phyloP scores from a whole-genome alignment of 495 filamentous ascomycete species.

The Penicillium paxilli region DNA sequence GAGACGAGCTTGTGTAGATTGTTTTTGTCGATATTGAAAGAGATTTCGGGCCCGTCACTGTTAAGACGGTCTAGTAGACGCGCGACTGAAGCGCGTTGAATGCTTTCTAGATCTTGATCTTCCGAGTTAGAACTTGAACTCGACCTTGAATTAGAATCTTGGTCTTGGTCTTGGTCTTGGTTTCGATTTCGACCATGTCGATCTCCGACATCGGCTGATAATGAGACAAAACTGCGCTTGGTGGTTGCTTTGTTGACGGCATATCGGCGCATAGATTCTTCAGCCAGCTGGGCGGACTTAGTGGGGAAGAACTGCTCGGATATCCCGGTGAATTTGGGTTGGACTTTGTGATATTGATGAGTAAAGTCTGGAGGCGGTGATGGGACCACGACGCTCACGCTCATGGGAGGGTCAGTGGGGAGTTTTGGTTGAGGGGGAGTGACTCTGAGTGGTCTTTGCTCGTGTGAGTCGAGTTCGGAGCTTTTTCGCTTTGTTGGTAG shows the following conservation, averaged over 20 bases:
- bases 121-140: no score
- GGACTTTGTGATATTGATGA: not conserved
- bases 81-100: not conserved
- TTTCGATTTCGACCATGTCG: not conserved
- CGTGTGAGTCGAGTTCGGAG: not conserved
- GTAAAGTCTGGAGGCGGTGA: not conserved
- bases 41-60: slow-evolving; percentile 23
- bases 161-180: no score
- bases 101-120: not conserved
- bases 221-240: slow-evolving; percentile 1
- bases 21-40: slow-evolving; percentile 21
- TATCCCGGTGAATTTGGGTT: not conserved
- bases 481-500: not conserved
- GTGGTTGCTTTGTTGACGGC: no score
- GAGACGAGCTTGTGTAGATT: slow-evolving; percentile 25
- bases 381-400: not conserved
- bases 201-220: slow-evolving; percentile 1
- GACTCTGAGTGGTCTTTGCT: not conserved
- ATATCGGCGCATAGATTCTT: not conserved
- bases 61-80: not conserved
- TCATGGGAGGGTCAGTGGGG: not conserved
- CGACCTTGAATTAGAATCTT: no score
- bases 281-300: not conserved
- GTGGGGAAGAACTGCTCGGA: not conserved
- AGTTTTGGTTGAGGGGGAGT: not conserved